These are phyloP conservation scores for Calonectria naviculata DNA, from an alignment of 2,329 filamentous ascomycete species.

Conservation along the genomic window DNA sequence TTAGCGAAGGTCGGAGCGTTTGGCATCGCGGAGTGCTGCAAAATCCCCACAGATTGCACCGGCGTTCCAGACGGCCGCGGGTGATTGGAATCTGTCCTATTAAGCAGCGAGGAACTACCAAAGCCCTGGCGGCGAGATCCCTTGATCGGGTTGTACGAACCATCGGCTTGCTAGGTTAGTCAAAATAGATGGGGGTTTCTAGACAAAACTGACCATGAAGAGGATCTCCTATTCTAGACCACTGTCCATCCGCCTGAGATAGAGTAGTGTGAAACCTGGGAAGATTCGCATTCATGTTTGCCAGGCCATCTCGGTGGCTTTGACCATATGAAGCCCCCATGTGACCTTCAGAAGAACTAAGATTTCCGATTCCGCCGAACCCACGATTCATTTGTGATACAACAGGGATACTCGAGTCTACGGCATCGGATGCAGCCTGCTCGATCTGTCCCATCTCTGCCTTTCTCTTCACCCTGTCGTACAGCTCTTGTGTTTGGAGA, in stretches of 20 bases:
- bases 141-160: conserved; percentile 13
- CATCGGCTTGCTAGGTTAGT: conserved; percentile 28
- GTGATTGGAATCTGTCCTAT: conserved; percentile 9
- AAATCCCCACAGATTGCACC: conserved; percentile 10
- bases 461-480: conserved; percentile 69
- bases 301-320: conserved; percentile 29
- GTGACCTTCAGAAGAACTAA: neutral
- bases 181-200: too few species aligned
- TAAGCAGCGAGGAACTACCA: conserved; percentile 13
- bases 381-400: conserved; percentile 22
- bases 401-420: conserved; percentile 42
- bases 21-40: conserved; percentile 13
- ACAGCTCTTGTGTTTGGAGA: conserved; percentile 74
- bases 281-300: conserved; percentile 27
- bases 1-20: conserved; percentile 32
- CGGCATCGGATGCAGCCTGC: conserved; percentile 61
- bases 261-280: conserved; percentile 23
- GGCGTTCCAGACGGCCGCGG: conserved; percentile 21
- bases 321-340: conserved; percentile 20
- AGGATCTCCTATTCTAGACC: conserved; percentile 26
- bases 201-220: conserved; percentile 24
- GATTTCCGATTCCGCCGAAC: conserved; percentile 13
- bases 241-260: conserved; percentile 27
- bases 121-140: conserved; percentile 22
- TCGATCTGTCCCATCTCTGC: conserved; percentile 66